Evolutionary conservation across 257 asterid genomes (phyloP).

Genomic region (Plantago major): DNA sequence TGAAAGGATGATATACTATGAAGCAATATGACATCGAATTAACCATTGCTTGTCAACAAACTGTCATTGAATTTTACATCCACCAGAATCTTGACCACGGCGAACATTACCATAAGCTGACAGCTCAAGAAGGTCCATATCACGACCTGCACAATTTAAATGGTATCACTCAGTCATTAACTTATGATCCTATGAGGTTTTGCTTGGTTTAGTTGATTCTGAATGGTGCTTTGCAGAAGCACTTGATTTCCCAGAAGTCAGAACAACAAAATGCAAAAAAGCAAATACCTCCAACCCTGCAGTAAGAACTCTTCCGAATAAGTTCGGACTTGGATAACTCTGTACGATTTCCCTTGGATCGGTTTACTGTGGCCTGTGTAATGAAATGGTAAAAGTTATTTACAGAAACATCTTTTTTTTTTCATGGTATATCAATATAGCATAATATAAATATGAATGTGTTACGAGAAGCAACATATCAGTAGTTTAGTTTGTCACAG

Average conservation of each 20-base stretch:
- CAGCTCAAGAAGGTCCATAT: conserved; percentile 92
- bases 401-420: neutral
- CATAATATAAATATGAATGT: no score
- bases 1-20: no score
- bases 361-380: conserved; percentile 76
- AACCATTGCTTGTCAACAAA: neutral
- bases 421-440: no score
- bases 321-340: conserved; percentile 81
- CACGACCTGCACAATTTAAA: conserved; percentile 55
- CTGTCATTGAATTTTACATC: conserved; percentile 67
- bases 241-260: no score
- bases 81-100: conserved; percentile 71
- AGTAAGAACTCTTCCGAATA: conserved; percentile 78
- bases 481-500: no score
- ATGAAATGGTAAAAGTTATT: conserved; percentile 9
- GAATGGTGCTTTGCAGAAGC: no score
- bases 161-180: neutral
- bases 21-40: neutral
- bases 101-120: conserved; percentile 83
- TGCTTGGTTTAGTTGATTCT: no score
- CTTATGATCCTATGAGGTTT: neutral
- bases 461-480: no score
- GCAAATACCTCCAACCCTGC: conserved; percentile 73
- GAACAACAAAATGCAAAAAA: conserved; percentile 10
- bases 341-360: conserved; percentile 89